Evolutionary conservation across 2,329 filamentous ascomycete genomes (phyloP), one percentile per base, ranked within the genome.

Genomic region (Clonostachys sp.): DNA sequence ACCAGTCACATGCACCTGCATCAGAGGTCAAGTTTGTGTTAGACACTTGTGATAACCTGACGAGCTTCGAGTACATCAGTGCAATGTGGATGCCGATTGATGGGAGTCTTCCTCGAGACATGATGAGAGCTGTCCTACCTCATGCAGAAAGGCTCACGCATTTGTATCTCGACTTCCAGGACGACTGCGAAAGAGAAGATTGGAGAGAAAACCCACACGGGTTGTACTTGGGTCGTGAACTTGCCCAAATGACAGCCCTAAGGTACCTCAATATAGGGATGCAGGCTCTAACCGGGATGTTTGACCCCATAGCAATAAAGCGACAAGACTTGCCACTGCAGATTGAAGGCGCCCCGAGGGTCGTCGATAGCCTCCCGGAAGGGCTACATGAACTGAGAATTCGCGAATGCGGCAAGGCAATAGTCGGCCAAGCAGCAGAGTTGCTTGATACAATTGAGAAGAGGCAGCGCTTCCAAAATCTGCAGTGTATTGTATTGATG

Each of bases 301-400:
- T 39, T 8, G 9, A 30, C 9, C 24, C 24, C 9, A 30, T 30
- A 10, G 24, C 24, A 30, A 30, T 30, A 30, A 30, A 30, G 24
- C 24, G 8, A 39, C 14, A n/a, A n/a, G 14, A n/a, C 14, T 9
- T 39, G 36, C 36, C 36, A 10, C 24, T 43, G 2, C 17, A 43
- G 6, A 30, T 30, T 30, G 44, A 50, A 8, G 36, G 38, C n/a
- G 46, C 44, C 3, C 48, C 48, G 1, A 46, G 33, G 16, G n/a
- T 47, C 14, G 12, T 46, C 7, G 39, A 51, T 5, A 50, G 44
- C 17, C 20, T 51, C 10, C 51, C 49, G 2, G 41, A 44, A 16
- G 46, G 45, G 14, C 34, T 53, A 16, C 47, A 50, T 14, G 34
- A 48, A 17, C 44, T 53, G 7, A 40, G 51, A 20, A 48, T 53